phyloP scores from a whole-genome alignment of 2,329 filamentous ascomycete species.

The Claviceps fusiformis region DNA sequence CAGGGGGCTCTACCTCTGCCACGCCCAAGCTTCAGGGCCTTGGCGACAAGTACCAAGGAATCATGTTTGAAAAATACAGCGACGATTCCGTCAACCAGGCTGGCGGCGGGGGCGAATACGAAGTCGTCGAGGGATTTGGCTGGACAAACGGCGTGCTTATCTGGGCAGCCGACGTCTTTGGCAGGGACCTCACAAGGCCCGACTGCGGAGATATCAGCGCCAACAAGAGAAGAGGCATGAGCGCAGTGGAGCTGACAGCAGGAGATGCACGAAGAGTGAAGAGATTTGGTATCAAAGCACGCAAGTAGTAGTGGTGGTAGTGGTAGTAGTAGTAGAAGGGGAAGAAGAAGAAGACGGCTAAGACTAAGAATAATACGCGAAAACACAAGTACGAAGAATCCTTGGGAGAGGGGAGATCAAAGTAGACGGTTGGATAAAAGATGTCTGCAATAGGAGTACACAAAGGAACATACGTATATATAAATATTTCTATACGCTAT shows the following conservation, averaged over 20 bases:
- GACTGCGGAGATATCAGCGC: conserved; percentile 35
- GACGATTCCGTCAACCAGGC: conserved; percentile 46
- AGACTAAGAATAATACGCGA: not conserved
- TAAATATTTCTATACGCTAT: too few relatives aligned
- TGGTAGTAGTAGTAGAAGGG: not conserved
- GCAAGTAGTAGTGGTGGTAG: not conserved
- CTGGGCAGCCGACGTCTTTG: conserved; percentile 51
- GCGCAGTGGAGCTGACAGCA: conserved; percentile 32
- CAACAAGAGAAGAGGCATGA: conserved; percentile 15
- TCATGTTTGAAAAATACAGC: conserved; percentile 59
- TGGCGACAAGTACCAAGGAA: conserved; percentile 30
- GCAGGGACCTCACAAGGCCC: conserved; percentile 37
- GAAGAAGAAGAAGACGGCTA: not conserved
- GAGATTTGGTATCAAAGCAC: conserved; percentile 24
- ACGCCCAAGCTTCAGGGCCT: conserved; percentile 37
- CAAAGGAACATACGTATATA: too few relatives aligned
- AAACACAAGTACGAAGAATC: too few relatives aligned
- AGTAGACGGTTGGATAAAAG: too few relatives aligned
- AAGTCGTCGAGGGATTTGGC: conserved; percentile 56
- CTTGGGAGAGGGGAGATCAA: too few relatives aligned
- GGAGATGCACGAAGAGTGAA: conserved; percentile 34
- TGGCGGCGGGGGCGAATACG: conserved; percentile 54
- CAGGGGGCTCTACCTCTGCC: conserved; percentile 44
- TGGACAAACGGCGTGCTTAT: conserved; percentile 59
- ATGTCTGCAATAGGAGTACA: too few relatives aligned